Evolutionary conservation across 2,329 filamentous ascomycete genomes (phyloP).

Genomic region (Colletotrichum viniferum): DNA sequence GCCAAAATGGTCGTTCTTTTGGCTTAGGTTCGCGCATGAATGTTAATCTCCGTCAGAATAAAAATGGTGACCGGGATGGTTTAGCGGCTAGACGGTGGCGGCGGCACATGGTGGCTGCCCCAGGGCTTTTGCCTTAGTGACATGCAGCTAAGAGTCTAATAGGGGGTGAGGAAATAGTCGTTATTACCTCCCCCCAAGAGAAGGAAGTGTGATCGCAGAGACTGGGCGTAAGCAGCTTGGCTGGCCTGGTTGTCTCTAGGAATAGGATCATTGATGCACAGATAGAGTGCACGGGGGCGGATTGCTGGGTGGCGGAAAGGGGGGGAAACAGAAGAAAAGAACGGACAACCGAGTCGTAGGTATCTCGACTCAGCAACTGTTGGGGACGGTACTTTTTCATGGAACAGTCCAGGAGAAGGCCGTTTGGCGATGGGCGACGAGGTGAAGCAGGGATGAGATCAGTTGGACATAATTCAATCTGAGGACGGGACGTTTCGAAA

Average conservation of each 20-base stretch:
- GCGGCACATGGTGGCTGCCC: background rate
- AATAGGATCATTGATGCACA: slow-evolving; percentile 4
- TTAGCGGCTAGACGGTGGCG: background rate
- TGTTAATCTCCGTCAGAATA: slow-evolving; percentile 3
- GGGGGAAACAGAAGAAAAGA: background rate
- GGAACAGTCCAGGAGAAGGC: background rate
- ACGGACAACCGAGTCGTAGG: background rate
- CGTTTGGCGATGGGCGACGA: background rate
- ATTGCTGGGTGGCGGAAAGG: background rate
- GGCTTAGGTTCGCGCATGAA: background rate
- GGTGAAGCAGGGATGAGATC: background rate
- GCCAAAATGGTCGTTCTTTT: background rate
- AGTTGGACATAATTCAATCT: background rate
- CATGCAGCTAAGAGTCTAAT: background rate
- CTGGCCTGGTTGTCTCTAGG: background rate
- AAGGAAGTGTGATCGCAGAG: background rate
- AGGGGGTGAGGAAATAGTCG: background rate
- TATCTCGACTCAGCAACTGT: background rate
- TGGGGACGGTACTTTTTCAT: background rate
- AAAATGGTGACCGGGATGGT: background rate
- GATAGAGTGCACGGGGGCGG: background rate
- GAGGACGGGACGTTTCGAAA: slow-evolving; percentile 13
- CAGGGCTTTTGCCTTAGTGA: background rate
- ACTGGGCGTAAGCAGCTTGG: background rate
- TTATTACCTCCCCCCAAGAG: background rate